A percentile compares a stretch with the other conserved stretches of the same genome.
Evolutionary conservation across 164 flowering plant species (phyloP).

Genomic region (Tinospora cordifolia): DNA sequence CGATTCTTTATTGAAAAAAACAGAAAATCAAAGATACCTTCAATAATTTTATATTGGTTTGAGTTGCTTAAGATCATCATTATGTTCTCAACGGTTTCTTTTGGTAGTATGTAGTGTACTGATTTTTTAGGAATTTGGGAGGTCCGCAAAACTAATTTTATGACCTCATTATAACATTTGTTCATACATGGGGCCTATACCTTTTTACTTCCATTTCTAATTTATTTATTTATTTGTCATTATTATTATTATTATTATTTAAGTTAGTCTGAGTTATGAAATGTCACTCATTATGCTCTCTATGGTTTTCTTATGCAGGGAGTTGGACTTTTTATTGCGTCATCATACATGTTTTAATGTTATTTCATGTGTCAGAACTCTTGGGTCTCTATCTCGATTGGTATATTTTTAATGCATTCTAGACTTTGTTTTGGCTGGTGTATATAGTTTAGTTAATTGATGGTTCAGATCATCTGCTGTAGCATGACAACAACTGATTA

Average conservation of each 20-base stretch:
- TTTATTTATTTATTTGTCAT: too few relatives aligned
- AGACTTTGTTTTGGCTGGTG: neutral
- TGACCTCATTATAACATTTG: too few relatives aligned
- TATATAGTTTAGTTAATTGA: neutral
- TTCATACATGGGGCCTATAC: too few relatives aligned
- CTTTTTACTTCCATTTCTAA: too few relatives aligned
- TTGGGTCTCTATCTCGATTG: constrained; percentile 90
- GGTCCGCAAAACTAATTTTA: too few relatives aligned
- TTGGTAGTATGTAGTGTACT: constrained; percentile 56
- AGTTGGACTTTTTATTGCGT: constrained; percentile 76
- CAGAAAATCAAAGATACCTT: too few relatives aligned
- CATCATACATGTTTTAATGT: constrained; percentile 85
- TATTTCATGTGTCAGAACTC: constrained; percentile 74
- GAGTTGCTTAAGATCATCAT: neutral
- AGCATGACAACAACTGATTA: neutral
- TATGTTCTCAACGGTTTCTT: neutral
- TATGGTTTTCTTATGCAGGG: constrained; percentile 45
- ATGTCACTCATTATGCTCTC: constrained; percentile 1
- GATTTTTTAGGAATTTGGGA: too few relatives aligned
- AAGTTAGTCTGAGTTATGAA: neutral
- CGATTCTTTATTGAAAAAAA: too few relatives aligned
- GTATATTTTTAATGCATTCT: constrained; percentile 27
- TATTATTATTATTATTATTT: neutral
- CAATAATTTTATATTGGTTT: neutral
- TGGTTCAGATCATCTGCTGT: constrained; percentile 8